Base-by-base conservation (phyloP, 768 basidiomycete genomes). In the Polyporus arcularius region DNA sequence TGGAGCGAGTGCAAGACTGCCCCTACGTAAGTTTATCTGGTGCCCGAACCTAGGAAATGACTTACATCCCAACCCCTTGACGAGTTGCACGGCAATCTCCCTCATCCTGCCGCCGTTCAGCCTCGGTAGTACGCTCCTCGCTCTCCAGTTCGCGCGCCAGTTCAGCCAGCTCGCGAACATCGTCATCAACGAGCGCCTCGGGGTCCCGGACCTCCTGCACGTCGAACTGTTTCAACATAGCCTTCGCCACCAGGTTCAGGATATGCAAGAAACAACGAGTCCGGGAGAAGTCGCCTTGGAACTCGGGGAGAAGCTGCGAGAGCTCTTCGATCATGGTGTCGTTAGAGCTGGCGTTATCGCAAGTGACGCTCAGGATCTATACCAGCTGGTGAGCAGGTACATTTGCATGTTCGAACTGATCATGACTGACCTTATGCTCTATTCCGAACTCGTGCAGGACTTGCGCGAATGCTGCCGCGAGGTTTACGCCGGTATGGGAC, bases 401-500 rank as follows among this genome's bases (percentile, higher is more conserved):
- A 10, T 35, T n/a, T n/a, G n/a, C n/a, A n/a, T n/a, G n/a, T n/a
- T n/a, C n/a, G n/a, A n/a, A n/a, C n/a, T n/a, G n/a, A n/a, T n/a
- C 15, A 63, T 69, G 21, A 30, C 56, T 63, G 4, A 76, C 75
- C 75, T 77, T 77, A 5, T 73, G 48, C 4, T 47, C 59, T 40
- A 78, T 72, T 0, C 73, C 73, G 54, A 73, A 80, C 0, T 75
- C 73, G 1, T 74, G 40, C 2, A 79, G 69, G 6, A 79, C 69
- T 2, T 65, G 39, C 1, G 61, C 65, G 57, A 79, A 77, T 6
- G 68, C 76, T 0, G 30, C 47, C 0, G 78, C 77, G 15, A 81
- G 67, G 15, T 73, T 73, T 0, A 67, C 14, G 6, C 78, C 74
- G 0, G 70, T 63, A 57, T 81, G 79, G 0, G 75, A 76, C 21